Conservation (phyloP, 2,329 filamentous ascomycete species). For the Cytospora paraplurivora region DNA sequence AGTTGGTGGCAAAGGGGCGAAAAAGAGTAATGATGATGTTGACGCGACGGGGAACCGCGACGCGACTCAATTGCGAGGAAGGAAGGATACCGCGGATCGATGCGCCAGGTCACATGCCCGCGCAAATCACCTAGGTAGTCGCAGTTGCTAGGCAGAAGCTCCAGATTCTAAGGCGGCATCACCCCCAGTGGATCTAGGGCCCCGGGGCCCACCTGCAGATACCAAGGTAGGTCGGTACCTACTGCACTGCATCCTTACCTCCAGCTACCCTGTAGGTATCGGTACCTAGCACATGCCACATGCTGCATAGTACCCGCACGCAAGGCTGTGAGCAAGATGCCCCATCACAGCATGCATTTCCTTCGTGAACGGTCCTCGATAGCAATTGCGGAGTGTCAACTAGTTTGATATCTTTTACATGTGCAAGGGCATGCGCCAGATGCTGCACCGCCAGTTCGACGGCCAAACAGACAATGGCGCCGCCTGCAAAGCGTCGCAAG, state of each 20-base stretch:
- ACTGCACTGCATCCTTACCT: no score
- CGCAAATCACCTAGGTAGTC: background rate
- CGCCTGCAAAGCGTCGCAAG: slow-evolving; percentile 61
- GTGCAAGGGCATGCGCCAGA: slow-evolving; percentile 13
- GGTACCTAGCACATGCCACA: background rate
- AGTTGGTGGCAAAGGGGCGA: background rate
- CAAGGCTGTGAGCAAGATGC: background rate
- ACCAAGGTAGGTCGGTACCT: no score
- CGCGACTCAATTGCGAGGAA: slow-evolving; percentile 5
- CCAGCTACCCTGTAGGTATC: no score
- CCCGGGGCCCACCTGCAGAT: no score
- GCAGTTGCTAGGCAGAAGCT: background rate
- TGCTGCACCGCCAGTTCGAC: slow-evolving; percentile 29
- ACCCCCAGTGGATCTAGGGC: no score
- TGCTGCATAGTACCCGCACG: background rate
- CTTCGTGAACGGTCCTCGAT: background rate
- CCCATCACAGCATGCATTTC: slow-evolving; percentile 8
- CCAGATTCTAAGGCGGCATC: background rate
- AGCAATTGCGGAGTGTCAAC: slow-evolving; percentile 3
- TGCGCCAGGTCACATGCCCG: slow-evolving; percentile 21
- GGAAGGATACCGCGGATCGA: slow-evolving; percentile 1
- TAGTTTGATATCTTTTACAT: background rate
- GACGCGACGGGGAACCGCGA: slow-evolving; percentile 16
- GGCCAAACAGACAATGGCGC: slow-evolving; percentile 50
- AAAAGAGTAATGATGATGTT: slow-evolving; percentile 12